Conservation (phyloP, 163 green algal species). For the Chlorella variabilis region DNA sequence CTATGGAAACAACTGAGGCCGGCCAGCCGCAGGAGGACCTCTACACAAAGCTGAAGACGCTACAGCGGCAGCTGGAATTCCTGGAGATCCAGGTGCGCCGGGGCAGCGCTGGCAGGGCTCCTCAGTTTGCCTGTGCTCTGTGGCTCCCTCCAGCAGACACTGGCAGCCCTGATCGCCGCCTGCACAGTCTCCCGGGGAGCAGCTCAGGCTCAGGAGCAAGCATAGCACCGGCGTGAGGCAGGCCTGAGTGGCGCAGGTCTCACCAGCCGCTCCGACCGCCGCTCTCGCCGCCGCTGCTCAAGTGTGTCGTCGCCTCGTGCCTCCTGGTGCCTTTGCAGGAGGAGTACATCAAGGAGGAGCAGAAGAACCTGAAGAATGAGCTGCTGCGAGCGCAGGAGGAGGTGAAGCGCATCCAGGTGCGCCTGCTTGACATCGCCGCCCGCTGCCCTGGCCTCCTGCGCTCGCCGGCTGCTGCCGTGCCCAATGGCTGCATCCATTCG, state of each 20-base stretch:
- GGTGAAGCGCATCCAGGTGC: constrained; percentile 96
- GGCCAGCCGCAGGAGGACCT: constrained; percentile 65
- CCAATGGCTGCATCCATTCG: too few relatives aligned
- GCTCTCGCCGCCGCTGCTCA: neutral
- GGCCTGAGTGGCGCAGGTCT: too few relatives aligned
- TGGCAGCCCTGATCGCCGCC: too few relatives aligned
- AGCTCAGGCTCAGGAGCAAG: too few relatives aligned
- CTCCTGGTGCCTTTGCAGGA: constrained; percentile 74
- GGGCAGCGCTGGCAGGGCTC: neutral
- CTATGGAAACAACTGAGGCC: neutral
- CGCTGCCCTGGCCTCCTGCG: neutral
- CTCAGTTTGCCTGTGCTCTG: too few relatives aligned
- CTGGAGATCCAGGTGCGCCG: constrained; percentile 90
- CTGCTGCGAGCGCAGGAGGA: constrained; percentile 97
- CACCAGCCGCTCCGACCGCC: too few relatives aligned
- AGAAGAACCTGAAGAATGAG: constrained; percentile 98
- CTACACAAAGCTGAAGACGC: constrained; percentile 92
- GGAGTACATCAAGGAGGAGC: constrained; percentile 99
- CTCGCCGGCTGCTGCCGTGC: too few relatives aligned
- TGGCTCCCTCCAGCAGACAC: too few relatives aligned
- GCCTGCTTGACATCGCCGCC: neutral
- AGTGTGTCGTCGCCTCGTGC: too few relatives aligned
- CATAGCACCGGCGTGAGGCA: too few relatives aligned
- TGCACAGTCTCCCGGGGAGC: too few relatives aligned
- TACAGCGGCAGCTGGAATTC: constrained; percentile 97